Percentiles rank a stretch among this genome's conserved stretches.
Evolutionary conservation across 1,139 yeast genomes (phyloP).

Genomic region (Geotrichum histeridarum): DNA sequence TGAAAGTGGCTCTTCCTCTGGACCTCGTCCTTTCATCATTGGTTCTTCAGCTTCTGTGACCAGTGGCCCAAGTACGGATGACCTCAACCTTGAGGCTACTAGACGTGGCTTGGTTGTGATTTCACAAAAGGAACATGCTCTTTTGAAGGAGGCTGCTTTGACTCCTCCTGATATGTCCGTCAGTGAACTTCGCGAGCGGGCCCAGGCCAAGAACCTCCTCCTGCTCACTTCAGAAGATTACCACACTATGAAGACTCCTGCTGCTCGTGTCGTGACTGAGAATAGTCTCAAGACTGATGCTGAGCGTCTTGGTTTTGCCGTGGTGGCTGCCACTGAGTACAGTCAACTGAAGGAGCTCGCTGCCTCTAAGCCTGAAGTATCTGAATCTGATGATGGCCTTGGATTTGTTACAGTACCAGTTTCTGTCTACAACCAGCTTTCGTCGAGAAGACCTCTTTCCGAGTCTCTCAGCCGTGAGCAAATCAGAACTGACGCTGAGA

Average conservation of each 20-base stretch:
- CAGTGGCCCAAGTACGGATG: slow-evolving; percentile 10
- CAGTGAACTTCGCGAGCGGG: slow-evolving; percentile 26
- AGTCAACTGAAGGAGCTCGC: slow-evolving; percentile 12
- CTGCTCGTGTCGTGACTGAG: slow-evolving; percentile 8
- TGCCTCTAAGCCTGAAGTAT: neutral
- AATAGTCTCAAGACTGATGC: slow-evolving; percentile 13
- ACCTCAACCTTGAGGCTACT: slow-evolving; percentile 16
- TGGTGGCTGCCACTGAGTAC: slow-evolving; percentile 30
- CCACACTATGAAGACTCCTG: slow-evolving; percentile 12
- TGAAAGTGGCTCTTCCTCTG: neutral
- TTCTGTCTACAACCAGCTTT: slow-evolving; percentile 24
- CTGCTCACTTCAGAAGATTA: slow-evolving; percentile 22
- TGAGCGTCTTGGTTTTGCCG: slow-evolving; percentile 26
- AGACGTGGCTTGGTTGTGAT: slow-evolving; percentile 19
- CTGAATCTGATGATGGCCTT: slow-evolving; percentile 10
- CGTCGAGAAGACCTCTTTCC: slow-evolving; percentile 22
- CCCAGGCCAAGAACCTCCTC: slow-evolving; percentile 21
- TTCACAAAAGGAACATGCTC: slow-evolving; percentile 19
- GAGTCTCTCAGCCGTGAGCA: slow-evolving; percentile 20
- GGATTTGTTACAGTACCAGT: slow-evolving; percentile 29
- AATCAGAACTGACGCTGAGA: slow-evolving; percentile 23
- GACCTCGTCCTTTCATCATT: slow-evolving; percentile 5
- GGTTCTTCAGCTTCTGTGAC: slow-evolving; percentile 3
- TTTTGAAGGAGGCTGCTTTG: slow-evolving; percentile 9
- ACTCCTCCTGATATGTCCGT: slow-evolving; percentile 19